These are phyloP conservation scores for Podaxis pistillaris DNA, from an alignment of 768 basidiomycete genomes.

Conservation along the genomic window DNA sequence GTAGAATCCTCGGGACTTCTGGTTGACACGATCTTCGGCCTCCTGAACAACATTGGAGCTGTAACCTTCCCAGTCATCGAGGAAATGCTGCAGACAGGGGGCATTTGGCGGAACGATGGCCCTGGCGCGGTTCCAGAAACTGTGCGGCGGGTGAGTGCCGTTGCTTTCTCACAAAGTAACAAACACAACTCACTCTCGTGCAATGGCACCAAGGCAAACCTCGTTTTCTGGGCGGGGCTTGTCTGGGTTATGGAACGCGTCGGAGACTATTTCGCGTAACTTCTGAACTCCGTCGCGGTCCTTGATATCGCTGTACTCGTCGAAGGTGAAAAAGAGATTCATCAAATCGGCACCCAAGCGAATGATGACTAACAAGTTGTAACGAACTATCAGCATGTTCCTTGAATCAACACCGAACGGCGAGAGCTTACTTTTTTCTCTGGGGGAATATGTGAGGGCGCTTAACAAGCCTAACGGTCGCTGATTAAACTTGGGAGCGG, in stretches of 20 bases:
- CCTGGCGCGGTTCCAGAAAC: slow-evolving; percentile 11
- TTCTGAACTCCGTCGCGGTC: slow-evolving; percentile 5
- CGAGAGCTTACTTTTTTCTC: slow-evolving; percentile 1
- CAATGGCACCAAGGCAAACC: slow-evolving; percentile 3
- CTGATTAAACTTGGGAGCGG: background rate
- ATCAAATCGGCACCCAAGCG: slow-evolving; percentile 14
- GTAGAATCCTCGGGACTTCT: slow-evolving; percentile 23
- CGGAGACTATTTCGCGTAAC: slow-evolving; percentile 3
- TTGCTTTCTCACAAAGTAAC: background rate
- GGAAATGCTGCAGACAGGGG: slow-evolving; percentile 23
- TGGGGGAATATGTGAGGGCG: slow-evolving; percentile 5
- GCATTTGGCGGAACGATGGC: background rate
- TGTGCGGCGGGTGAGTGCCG: background rate
- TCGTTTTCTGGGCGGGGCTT: slow-evolving; percentile 4
- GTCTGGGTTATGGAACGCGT: slow-evolving; percentile 8
- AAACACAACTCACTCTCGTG: background rate
- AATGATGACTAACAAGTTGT: slow-evolving; percentile 5
- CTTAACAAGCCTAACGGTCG: background rate
- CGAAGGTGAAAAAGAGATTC: slow-evolving; percentile 15
- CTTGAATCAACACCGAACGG: no score
- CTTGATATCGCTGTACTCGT: slow-evolving; percentile 13
- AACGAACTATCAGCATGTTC: background rate
- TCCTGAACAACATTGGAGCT: slow-evolving; percentile 30
- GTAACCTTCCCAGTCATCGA: slow-evolving; percentile 29
- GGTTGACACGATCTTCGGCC: slow-evolving; percentile 25